Evolutionary conservation across 805 yeast species (phyloP), one percentile per base, ranked within the genome.

Genomic region (Candida hispaniensis): DNA sequence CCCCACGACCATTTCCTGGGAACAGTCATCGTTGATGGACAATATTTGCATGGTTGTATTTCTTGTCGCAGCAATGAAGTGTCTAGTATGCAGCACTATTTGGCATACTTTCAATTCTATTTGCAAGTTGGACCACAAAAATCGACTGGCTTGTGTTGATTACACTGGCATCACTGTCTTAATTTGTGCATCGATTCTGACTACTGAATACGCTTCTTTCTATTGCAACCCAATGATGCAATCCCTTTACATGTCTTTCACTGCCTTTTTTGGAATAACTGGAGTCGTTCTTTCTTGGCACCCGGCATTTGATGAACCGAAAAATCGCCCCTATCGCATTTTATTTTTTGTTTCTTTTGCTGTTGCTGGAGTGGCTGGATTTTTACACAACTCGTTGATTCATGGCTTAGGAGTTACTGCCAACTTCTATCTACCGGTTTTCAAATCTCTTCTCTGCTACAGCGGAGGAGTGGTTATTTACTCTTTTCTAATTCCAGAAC

Each of bases 71-170:
- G 78, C 91, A 10, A 51, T 80, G 43, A 71, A 75, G 45, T 91
- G 97, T 54, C 61, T 88, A 40, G 40, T 72, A 6, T 78, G 88
- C 26, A 83, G 95, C 1, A 73, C 76, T 2, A 59, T 77, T 25
- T 88, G 96, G 96, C 98, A 88, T 57, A 80, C 96, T 3, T 86
- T 83, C 57, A 72, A 79, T 41, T 75, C 83, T 42, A 79, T 83
- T 44, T 72, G 88, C 11, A 67, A 67, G 33, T 55, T 79, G 27
- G 49, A 61, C 13, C 54, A 73, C 43, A 69, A 94, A 52, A 66
- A 75, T 44, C 69, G 73, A 35, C 82, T 80, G 58, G 95, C 95
- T 0, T 91, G 98, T 55, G 73, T 86, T 26, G 98, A 88, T 60
- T 88, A 88, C 56, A 78, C 93, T 5, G 98, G 98, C 2, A 88